These are phyloP conservation scores for Monilinia aucupariae DNA, from an alignment of 2,329 filamentous ascomycete species.

Conservation along the genomic window DNA sequence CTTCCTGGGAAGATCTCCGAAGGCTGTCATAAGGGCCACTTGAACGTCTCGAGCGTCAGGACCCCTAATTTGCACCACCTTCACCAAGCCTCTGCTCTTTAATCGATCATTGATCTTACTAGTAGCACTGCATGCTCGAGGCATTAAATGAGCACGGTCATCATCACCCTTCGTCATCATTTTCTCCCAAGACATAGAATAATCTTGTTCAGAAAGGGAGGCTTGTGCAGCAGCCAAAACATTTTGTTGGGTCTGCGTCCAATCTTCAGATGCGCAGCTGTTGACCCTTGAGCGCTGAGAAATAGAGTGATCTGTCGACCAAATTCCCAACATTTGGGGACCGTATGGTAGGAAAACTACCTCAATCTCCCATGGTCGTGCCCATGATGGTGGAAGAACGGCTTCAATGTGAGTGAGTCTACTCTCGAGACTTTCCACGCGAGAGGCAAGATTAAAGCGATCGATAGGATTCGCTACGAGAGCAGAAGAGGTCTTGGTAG, in stretches of 20 bases:
- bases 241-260: conserved; percentile 38
- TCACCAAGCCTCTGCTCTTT: conserved; percentile 67
- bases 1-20: conserved; percentile 49
- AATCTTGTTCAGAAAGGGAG: conserved; percentile 26
- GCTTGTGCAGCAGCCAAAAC: conserved; percentile 29
- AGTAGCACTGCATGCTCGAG: conserved; percentile 60
- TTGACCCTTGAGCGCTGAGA: conserved; percentile 34
- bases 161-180: neutral
- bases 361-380: conserved; percentile 67
- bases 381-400: conserved; percentile 49
- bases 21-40: conserved; percentile 55
- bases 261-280: conserved; percentile 43
- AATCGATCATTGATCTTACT: conserved; percentile 64
- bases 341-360: conserved; percentile 71
- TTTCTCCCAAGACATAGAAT: conserved; percentile 29
- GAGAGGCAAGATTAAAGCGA: conserved; percentile 37
- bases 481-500: conserved; percentile 37
- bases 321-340: conserved; percentile 46
- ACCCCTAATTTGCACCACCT: conserved; percentile 55
- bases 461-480: conserved; percentile 36
- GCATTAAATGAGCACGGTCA: conserved; percentile 35
- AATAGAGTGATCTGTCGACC: conserved; percentile 42
- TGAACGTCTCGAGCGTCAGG: conserved; percentile 65
- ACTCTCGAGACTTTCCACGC: conserved; percentile 44
- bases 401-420: conserved; percentile 31